Evolutionary conservation across 2,329 filamentous ascomycete species (phyloP).

Genomic region (Simplicillium sp.): DNA sequence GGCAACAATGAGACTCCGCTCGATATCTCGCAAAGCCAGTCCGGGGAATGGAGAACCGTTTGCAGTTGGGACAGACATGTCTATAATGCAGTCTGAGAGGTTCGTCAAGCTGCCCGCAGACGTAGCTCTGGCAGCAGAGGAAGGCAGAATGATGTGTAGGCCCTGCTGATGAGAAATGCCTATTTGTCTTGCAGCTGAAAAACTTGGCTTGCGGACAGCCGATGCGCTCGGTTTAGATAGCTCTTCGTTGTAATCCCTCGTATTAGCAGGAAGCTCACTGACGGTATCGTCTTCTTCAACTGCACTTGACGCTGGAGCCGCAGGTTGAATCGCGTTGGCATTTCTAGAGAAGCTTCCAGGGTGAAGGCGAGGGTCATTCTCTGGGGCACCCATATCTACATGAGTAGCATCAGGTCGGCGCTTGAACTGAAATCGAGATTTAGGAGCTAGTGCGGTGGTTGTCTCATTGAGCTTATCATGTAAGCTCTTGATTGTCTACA

Average conservation of each 20-base stretch:
- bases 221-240: conserved; percentile 30
- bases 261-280: conserved; percentile 2
- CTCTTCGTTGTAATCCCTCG: conserved; percentile 46
- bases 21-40: conserved; percentile 57
- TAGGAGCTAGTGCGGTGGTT: conserved; percentile 58
- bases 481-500: conserved; percentile 67
- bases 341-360: conserved; percentile 23
- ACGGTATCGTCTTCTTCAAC: conserved; percentile 14
- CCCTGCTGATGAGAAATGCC: conserved; percentile 56
- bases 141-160: conserved; percentile 70
- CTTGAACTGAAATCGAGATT: conserved; percentile 77
- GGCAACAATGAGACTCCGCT: conserved; percentile 62
- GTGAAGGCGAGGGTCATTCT: conserved; percentile 32
- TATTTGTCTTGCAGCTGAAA: conserved; percentile 52
- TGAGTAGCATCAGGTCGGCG: conserved; percentile 17
- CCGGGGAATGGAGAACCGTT: conserved; percentile 58
- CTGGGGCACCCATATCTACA: conserved; percentile 31
- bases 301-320: neutral
- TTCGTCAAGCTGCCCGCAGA: conserved; percentile 65
- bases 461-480: conserved; percentile 69
- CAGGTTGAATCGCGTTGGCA: conserved; percentile 8
- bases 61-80: conserved; percentile 61
- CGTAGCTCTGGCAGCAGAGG: conserved; percentile 59
- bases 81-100: conserved; percentile 63
- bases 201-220: conserved; percentile 48